Evolutionary conservation across 768 basidiomycete genomes (phyloP).

Genomic region (Clathrus columnatus): DNA sequence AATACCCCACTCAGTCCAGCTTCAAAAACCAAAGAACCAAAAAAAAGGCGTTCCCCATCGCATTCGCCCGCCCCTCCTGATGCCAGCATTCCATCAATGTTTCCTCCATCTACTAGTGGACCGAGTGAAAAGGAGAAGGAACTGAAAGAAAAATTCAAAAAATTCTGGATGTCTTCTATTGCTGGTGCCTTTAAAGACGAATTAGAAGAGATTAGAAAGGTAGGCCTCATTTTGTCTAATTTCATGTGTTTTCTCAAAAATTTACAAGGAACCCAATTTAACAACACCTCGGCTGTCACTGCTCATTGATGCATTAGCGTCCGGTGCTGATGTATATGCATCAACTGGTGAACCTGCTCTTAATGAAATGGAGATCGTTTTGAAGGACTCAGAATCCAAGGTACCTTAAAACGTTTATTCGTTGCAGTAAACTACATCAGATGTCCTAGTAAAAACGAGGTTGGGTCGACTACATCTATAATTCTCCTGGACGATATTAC

Average conservation of each 20-base stretch:
- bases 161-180: slow-evolving; percentile 82
- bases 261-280: slow-evolving; percentile 52
- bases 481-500: slow-evolving; percentile 28
- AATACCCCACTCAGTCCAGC: neutral
- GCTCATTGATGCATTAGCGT: slow-evolving; percentile 74
- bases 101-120: slow-evolving; percentile 28
- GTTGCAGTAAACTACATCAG: no score
- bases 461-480: neutral
- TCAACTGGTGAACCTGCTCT: slow-evolving; percentile 28
- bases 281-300: slow-evolving; percentile 58
- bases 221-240: slow-evolving; percentile 22
- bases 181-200: slow-evolving; percentile 79
- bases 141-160: slow-evolving; percentile 61
- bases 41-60: slow-evolving; percentile 13
- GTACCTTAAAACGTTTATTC: no score
- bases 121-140: slow-evolving; percentile 37
- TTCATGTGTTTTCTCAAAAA: neutral
- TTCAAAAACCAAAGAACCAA: neutral
- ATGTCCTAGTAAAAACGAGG: neutral
- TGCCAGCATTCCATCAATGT: slow-evolving; percentile 45
- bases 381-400: slow-evolving; percentile 24
- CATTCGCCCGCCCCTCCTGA: slow-evolving; percentile 27
- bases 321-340: slow-evolving; percentile 66
- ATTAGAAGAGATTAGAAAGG: slow-evolving; percentile 77
- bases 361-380: slow-evolving; percentile 72